Evolutionary conservation across 176 grass and related monocot genomes (phyloP).

Genomic region (Oryza meridionalis): DNA sequence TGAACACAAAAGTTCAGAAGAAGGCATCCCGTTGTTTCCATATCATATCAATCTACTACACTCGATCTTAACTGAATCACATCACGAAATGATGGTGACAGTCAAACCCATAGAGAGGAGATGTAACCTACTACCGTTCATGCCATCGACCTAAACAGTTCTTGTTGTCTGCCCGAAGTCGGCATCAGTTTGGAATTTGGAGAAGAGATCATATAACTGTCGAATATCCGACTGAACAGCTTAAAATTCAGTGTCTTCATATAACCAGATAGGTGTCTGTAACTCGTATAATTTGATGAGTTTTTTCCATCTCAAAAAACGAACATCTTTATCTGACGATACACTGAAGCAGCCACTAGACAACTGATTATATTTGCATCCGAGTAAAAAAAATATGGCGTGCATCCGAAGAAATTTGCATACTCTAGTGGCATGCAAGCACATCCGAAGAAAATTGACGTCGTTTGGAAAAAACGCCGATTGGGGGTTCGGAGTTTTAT

Average conservation of each 20-base stretch:
- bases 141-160: not conserved
- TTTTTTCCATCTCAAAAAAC: too few relatives aligned
- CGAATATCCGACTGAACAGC: not conserved
- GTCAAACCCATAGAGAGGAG: not conserved
- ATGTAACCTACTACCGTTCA: not conserved
- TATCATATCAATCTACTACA: not conserved
- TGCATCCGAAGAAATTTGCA: too few relatives aligned
- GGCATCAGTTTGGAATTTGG: not conserved
- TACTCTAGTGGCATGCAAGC: too few relatives aligned
- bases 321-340: too few relatives aligned
- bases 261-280: not conserved
- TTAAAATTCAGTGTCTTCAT: not conserved
- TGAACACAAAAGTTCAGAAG: constrained; percentile 3
- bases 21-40: not conserved
- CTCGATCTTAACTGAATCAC: not conserved
- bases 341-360: not conserved
- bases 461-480: too few relatives aligned
- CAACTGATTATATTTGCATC: too few relatives aligned
- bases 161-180: not conserved
- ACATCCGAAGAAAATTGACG: too few relatives aligned
- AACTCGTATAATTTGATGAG: too few relatives aligned
- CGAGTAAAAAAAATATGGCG: too few relatives aligned
- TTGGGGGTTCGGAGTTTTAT: too few relatives aligned
- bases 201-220: not conserved
- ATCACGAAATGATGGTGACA: constrained; percentile 13